A percentile compares a stretch with the other conserved stretches of the same genome.
phyloP scores from a whole-genome alignment of 108 stramenopile species.

The Nitzschia sp. region DNA sequence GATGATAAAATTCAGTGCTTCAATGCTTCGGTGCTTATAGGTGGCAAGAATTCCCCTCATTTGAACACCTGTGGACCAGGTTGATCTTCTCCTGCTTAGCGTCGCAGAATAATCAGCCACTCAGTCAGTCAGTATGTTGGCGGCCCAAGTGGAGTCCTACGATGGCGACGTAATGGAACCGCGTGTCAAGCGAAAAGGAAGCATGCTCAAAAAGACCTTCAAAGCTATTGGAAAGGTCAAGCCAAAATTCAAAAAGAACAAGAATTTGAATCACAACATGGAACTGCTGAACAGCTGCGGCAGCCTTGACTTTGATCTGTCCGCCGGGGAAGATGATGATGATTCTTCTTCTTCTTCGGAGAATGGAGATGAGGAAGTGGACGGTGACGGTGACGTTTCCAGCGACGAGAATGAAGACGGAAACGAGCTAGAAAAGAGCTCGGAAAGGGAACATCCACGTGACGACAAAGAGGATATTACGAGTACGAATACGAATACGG shows the following conservation, averaged over 20 bases:
- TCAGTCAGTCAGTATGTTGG: neutral
- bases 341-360: too few relatives aligned
- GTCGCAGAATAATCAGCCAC: too few relatives aligned
- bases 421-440: neutral
- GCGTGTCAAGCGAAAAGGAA: neutral
- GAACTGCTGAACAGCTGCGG: slow-evolving; percentile 8
- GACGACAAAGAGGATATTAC: neutral
- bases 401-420: neutral
- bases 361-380: neutral
- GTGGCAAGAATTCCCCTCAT: too few relatives aligned
- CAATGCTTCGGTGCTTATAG: too few relatives aligned
- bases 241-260: slow-evolving; percentile 10
- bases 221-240: slow-evolving; percentile 17
- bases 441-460: neutral
- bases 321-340: neutral
- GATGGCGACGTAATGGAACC: neutral
- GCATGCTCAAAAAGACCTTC: slow-evolving; percentile 8
- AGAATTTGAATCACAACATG: slow-evolving; percentile 1
- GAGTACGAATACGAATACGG: too few relatives aligned
- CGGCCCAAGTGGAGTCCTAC: neutral
- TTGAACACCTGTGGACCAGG: too few relatives aligned
- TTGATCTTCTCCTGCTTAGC: too few relatives aligned
- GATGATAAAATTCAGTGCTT: too few relatives aligned
- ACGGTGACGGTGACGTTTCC: neutral
- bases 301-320: slow-evolving; percentile 5